phyloP scores from a whole-genome alignment of 805 yeast genomes.

The Starmerella geochares region DNA sequence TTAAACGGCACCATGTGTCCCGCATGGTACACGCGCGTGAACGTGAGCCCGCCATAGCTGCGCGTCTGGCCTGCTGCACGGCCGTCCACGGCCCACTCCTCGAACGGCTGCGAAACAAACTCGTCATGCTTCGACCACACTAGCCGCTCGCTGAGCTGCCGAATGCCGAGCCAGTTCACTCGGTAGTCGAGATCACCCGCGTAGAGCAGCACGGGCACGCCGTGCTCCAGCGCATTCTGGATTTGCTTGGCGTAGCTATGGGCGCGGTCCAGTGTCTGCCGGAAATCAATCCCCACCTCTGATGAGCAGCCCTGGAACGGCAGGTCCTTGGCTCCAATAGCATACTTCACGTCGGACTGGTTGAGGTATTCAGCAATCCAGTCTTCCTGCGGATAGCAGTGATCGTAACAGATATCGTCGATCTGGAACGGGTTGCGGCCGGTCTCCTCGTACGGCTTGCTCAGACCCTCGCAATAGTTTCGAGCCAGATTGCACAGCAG shows the following conservation, averaged over 20 bases:
- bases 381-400: constrained; percentile 64
- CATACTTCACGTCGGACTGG: constrained; percentile 57
- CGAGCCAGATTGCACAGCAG: constrained; percentile 83
- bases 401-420: constrained; percentile 52
- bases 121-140: constrained; percentile 53
- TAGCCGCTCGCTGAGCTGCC: constrained; percentile 65
- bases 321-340: constrained; percentile 77
- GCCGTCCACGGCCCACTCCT: constrained; percentile 34
- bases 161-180: constrained; percentile 91
- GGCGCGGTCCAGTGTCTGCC: constrained; percentile 88
- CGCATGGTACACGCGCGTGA: constrained; percentile 71
- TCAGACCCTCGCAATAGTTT: constrained; percentile 63
- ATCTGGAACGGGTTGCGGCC: constrained; percentile 88
- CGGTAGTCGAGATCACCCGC: constrained; percentile 95
- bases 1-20: constrained; percentile 95
- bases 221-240: constrained; percentile 57
- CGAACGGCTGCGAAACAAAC: constrained; percentile 37
- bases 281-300: constrained; percentile 67
- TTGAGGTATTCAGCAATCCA: constrained; percentile 73
- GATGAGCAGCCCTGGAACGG: constrained; percentile 54
- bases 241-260: constrained; percentile 71
- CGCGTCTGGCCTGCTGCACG: constrained; percentile 56
- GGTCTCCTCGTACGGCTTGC: constrained; percentile 72
- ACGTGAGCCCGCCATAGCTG: constrained; percentile 60
- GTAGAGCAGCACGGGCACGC: constrained; percentile 71